These are phyloP conservation scores for Porcisia hertigi DNA, from an alignment of 208 protist genomes.

Conservation along the genomic window DNA sequence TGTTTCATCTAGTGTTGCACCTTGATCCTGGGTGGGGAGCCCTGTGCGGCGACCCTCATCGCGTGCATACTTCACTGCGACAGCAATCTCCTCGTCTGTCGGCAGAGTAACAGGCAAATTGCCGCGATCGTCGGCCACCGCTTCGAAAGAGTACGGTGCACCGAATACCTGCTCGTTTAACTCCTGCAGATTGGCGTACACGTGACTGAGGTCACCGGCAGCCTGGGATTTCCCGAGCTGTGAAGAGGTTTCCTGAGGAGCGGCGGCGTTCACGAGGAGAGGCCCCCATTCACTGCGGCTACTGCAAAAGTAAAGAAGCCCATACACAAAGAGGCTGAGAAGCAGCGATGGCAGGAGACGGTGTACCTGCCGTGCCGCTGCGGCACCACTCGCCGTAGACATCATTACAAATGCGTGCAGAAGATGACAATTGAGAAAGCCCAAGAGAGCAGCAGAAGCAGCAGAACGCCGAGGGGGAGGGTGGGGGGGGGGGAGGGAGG, in stretches of 20 bases:
- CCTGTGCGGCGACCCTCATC: constrained; percentile 2
- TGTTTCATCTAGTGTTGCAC: neutral
- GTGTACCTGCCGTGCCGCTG: neutral
- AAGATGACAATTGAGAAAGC: constrained; percentile 6
- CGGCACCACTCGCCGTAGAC: neutral
- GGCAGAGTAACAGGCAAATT: neutral
- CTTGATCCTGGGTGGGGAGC: neutral
- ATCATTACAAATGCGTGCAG: neutral
- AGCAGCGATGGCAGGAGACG: neutral
- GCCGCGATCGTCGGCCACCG: neutral
- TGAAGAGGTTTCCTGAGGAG: neutral
- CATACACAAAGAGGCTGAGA: neutral
- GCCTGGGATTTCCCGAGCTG: neutral
- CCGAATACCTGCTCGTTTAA: constrained; percentile 11
- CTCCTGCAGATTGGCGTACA: constrained; percentile 22
- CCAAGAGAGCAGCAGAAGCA: constrained; percentile 8
- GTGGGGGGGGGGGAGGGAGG: neutral
- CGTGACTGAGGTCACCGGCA: neutral
- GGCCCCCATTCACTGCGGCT: neutral
- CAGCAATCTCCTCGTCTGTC: constrained; percentile 8
- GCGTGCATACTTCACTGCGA: constrained; percentile 6
- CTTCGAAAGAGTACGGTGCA: constrained; percentile 15
- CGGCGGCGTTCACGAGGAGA: neutral
- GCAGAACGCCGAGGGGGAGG: too few relatives aligned
- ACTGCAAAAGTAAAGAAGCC: neutral